phyloP scores from a whole-genome alignment of 352 stramenopile species.

The Phytophthora constricta region DNA sequence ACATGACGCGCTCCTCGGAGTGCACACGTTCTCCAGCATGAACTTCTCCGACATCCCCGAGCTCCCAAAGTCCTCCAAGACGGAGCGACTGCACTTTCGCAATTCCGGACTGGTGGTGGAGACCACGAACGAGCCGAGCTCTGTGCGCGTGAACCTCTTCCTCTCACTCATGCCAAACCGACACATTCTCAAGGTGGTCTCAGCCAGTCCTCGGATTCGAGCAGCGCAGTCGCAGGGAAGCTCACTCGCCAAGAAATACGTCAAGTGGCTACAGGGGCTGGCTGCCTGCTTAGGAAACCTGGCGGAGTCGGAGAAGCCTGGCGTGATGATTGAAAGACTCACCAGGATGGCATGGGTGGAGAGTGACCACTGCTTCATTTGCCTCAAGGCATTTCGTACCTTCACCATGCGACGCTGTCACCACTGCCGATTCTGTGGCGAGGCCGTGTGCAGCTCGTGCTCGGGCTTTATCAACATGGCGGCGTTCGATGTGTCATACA shows the following conservation, averaged over 20 bases:
- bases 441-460: conserved; percentile 64
- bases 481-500: conserved; percentile 33
- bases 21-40: conserved; percentile 59
- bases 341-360: conserved; percentile 50
- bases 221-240: conserved; percentile 25
- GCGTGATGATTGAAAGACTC: conserved; percentile 23
- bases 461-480: conserved; percentile 59
- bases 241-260: conserved; percentile 43
- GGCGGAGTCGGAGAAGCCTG: conserved; percentile 32
- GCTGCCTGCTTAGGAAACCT: conserved; percentile 43
- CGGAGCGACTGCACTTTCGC: conserved; percentile 51
- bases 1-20: conserved; percentile 48
- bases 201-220: conserved; percentile 28
- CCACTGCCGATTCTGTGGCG: conserved; percentile 72
- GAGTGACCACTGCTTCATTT: conserved; percentile 61
- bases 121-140: conserved; percentile 37
- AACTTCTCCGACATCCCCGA: conserved; percentile 65
- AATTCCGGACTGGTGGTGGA: conserved; percentile 57
- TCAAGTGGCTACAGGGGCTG: conserved; percentile 63
- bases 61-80: conserved; percentile 47
- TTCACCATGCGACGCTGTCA: conserved; percentile 53
- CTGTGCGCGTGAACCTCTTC: conserved; percentile 54
- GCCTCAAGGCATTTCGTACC: conserved; percentile 60
- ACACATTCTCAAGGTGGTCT: conserved; percentile 39
- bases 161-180: conserved; percentile 56